Evolutionary conservation across 1,284 basidiomycete genomes (phyloP).

Genomic region (Cystobasidium slooffiae): DNA sequence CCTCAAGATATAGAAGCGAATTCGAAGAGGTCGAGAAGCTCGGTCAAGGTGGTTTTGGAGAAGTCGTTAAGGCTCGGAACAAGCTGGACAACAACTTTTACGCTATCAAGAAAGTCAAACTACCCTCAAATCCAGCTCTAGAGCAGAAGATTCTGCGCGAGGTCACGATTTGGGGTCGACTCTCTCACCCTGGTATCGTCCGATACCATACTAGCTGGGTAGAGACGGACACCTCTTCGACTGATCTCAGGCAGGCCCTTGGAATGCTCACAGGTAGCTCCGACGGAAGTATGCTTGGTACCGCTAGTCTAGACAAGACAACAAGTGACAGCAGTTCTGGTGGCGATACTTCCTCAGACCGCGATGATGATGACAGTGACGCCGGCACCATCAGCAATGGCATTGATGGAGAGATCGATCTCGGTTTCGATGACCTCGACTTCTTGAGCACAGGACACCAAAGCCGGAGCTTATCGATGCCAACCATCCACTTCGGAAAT

Average conservation of each 20-base stretch:
- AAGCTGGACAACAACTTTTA: conserved; percentile 51
- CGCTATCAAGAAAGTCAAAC: conserved; percentile 53
- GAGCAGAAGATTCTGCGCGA: conserved; percentile 53
- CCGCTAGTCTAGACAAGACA: not conserved
- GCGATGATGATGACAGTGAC: conserved; percentile 32
- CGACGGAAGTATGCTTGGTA: conserved; percentile 22
- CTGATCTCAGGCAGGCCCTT: conserved; percentile 37
- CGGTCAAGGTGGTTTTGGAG: conserved; percentile 52
- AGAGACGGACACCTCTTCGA: conserved; percentile 44
- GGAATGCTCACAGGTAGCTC: conserved; percentile 36
- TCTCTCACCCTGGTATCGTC: conserved; percentile 52
- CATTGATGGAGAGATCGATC: conserved; percentile 45
- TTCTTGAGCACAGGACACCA: conserved; percentile 50
- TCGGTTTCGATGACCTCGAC: conserved; percentile 50
- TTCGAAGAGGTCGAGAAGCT: conserved; percentile 54
- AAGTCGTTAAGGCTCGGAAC: conserved; percentile 54
- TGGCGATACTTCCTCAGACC: not conserved
- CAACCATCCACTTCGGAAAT: conserved; percentile 53
- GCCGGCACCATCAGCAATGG: conserved; percentile 47
- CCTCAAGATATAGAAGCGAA: conserved; percentile 50
- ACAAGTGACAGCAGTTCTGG: not conserved
- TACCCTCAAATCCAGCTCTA: conserved; percentile 49
- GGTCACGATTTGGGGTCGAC: conserved; percentile 53
- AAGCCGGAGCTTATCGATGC: conserved; percentile 50
- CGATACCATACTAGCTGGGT: conserved; percentile 53